Conservation (phyloP, 2,329 filamentous ascomycete genomes). For the Chalaropsis ovoidea region DNA sequence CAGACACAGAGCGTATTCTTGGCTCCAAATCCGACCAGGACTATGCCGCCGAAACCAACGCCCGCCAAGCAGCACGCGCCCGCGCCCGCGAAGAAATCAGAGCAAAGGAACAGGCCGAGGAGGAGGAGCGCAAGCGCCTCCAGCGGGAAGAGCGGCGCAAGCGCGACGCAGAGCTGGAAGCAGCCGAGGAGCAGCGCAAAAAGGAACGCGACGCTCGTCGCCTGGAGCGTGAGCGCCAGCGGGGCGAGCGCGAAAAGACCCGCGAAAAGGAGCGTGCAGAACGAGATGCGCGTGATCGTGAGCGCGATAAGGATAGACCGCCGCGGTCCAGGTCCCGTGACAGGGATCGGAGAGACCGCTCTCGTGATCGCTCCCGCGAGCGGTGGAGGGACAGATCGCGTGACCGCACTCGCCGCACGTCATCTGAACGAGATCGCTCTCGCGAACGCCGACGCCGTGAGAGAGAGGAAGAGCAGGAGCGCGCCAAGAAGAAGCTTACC, state of each 20-base stretch:
- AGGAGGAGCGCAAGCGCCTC: conserved; percentile 52
- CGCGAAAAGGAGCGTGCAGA: conserved; percentile 34
- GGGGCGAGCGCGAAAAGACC: conserved; percentile 45
- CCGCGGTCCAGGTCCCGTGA: conserved; percentile 13
- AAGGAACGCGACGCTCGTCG: conserved; percentile 43
- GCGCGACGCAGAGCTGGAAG: conserved; percentile 41
- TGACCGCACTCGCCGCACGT: conserved; percentile 19
- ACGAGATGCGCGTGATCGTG: conserved; percentile 31
- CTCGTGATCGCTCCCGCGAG: conserved; percentile 25
- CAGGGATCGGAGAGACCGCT: conserved; percentile 4
- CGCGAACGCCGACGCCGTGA: conserved; percentile 32
- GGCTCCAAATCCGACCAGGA: conserved; percentile 65
- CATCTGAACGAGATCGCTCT: conserved; percentile 25
- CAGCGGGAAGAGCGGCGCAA: conserved; percentile 47
- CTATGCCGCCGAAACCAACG: conserved; percentile 57
- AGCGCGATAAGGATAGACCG: conserved; percentile 27
- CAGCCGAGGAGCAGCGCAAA: conserved; percentile 42
- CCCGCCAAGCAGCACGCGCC: conserved; percentile 50
- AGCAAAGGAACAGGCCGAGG: conserved; percentile 48
- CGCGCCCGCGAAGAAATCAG: conserved; percentile 51
- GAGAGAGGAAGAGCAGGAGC: conserved; percentile 34
- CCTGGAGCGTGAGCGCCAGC: conserved; percentile 44
- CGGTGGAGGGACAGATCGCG: conserved; percentile 26
- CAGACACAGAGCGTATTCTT: conserved; percentile 52
- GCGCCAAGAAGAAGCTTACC: conserved; percentile 46